Base-by-base conservation (phyloP, 768 basidiomycete species). In the Pisolithus sp. region DNA sequence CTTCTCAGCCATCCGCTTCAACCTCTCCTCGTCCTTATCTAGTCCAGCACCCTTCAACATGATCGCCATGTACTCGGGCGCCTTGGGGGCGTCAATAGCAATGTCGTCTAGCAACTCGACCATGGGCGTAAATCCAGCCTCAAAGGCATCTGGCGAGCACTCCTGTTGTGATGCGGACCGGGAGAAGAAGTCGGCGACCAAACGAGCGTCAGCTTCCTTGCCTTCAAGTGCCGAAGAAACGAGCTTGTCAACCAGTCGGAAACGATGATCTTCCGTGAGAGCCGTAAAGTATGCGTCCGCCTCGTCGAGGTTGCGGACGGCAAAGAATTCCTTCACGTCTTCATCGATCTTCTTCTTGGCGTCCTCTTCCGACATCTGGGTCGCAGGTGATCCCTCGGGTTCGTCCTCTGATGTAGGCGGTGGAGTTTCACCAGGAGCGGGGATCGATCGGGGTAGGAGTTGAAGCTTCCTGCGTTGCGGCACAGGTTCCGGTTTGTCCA, bases 61-160 rank as follows among this genome's bases (percentile, higher is more conserved):
- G 53, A 80, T 72, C 12, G 83, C 89, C 65, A 91, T 83, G 53
- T 84, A 79, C 40, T 76, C 67, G 72, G 86, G 85, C 0, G 93
- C 95, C 62, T 85, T 85, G 8, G 95, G 94, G 43, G 87, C 88
- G 65, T 98, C 93, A 59, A 93, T 85, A 28, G 86, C 84, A 52
- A 93, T 79, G 63, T 97, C 93, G 60, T 93, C 91, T 60, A 98
- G 76, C 50, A 84, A 69, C 68, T 92, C 89, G 24, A 85, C 81
- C 47, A 81, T 75, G 0, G 78, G 75, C 43, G 63, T 63, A 66
- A 95, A 83, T 13, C 91, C 90, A 53, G 84, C 77, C 69, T 91
- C 85, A 66, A 96, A 84, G 3, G 78, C 67, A 4, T 76, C 78
- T 4, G 75, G 46, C 1, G 81, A 73, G 56, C 84, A 82, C 28